phyloP scores from a whole-genome alignment of 257 asterid genomes.

The Nicotiana noctiflora region DNA sequence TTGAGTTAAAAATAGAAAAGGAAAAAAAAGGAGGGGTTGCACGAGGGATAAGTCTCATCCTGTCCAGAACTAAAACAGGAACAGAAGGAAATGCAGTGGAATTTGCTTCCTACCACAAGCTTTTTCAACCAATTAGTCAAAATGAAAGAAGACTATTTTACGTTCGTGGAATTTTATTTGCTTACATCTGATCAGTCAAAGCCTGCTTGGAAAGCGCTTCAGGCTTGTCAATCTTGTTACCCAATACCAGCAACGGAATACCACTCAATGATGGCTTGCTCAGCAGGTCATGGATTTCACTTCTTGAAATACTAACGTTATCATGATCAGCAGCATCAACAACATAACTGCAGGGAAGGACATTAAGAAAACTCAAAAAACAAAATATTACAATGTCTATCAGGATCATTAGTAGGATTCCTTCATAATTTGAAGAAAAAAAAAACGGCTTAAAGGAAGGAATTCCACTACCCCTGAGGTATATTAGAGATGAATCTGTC shows the following conservation, averaged over 20 bases:
- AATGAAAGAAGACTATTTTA: neutral
- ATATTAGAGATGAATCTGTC: neutral
- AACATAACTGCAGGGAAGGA: slow-evolving; percentile 56
- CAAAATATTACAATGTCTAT: neutral
- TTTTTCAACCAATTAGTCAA: neutral
- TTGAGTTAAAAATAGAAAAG: neutral
- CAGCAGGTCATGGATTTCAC: slow-evolving; percentile 89
- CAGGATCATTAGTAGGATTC: neutral
- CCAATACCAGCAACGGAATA: slow-evolving; percentile 86
- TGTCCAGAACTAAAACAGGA: neutral
- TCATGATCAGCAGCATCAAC: slow-evolving; percentile 98
- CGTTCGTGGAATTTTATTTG: neutral
- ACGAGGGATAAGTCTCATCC: neutral
- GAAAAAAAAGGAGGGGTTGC: neutral
- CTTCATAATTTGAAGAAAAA: neutral
- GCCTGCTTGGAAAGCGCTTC: slow-evolving; percentile 75
- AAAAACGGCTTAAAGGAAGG: neutral
- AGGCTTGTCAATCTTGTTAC: slow-evolving; percentile 90
- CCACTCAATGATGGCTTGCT: slow-evolving; percentile 86
- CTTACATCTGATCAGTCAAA: slow-evolving; percentile 89
- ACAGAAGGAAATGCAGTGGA: neutral
- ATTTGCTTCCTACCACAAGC: neutral
- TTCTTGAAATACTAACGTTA: slow-evolving; percentile 63
- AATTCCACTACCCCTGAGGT: neutral
- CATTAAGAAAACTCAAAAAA: neutral